Evolutionary conservation across 1,284 basidiomycete species (phyloP).

Genomic region (Papiliotrema flavescens): DNA sequence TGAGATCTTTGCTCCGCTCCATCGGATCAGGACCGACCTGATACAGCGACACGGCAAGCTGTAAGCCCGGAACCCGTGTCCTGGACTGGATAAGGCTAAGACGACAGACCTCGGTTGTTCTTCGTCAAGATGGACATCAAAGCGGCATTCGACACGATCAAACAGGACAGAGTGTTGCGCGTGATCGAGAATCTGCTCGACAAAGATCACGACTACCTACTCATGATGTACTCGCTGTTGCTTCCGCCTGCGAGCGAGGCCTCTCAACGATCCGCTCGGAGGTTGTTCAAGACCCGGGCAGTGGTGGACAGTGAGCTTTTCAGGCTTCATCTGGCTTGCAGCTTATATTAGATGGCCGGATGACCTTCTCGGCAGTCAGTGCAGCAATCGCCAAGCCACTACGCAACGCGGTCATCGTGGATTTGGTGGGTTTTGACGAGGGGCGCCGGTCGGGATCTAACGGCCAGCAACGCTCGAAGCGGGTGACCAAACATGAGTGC

Average conservation of each 20-base stretch:
- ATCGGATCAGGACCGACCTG: slow-evolving; percentile 63
- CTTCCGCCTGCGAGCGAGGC: slow-evolving; percentile 39
- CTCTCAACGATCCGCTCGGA: slow-evolving; percentile 25
- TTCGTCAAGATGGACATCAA: slow-evolving; percentile 96
- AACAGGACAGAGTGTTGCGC: slow-evolving; percentile 76
- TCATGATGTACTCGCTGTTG: slow-evolving; percentile 36
- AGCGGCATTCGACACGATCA: slow-evolving; percentile 94
- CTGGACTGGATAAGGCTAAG: too few species aligned
- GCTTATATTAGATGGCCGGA: slow-evolving; percentile 45
- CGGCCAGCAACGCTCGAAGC: slow-evolving; percentile 19
- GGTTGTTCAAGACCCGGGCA: slow-evolving; percentile 36
- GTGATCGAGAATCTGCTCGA: slow-evolving; percentile 72
- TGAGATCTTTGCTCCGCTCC: slow-evolving; percentile 72
- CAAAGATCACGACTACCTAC: slow-evolving; percentile 49
- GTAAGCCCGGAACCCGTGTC: slow-evolving; percentile 53
- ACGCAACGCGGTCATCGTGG: slow-evolving; percentile 77
- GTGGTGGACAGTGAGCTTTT: slow-evolving; percentile 18
- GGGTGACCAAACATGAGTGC: slow-evolving; percentile 55
- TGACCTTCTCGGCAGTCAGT: slow-evolving; percentile 26
- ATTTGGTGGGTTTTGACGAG: slow-evolving; percentile 68
- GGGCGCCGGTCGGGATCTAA: too few species aligned
- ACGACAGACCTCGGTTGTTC: slow-evolving; percentile 73
- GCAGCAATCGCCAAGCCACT: slow-evolving; percentile 63
- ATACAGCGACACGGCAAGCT: slow-evolving; percentile 53
- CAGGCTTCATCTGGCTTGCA: slow-evolving; percentile 19